These are phyloP conservation scores for Cocos nucifera DNA, from an alignment of 176 grass and related monocot genomes.

Conservation along the genomic window DNA sequence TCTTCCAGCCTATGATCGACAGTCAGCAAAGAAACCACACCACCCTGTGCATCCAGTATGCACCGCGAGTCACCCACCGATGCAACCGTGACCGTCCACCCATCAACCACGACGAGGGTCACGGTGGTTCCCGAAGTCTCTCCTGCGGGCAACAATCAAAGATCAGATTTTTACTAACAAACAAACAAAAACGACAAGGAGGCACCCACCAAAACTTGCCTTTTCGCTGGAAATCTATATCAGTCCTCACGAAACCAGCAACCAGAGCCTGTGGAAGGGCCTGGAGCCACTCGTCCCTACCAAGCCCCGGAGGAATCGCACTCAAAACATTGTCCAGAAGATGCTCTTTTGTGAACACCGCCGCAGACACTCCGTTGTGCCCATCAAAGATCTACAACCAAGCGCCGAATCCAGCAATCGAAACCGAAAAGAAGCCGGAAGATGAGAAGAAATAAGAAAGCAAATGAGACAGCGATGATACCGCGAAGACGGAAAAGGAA, in stretches of 20 bases:
- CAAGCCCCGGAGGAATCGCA: neutral
- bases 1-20: conserved; percentile 91
- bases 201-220: conserved; percentile 22
- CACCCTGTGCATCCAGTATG: conserved; percentile 68
- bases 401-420: too few relatives aligned
- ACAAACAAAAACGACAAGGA: neutral
- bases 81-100: conserved; percentile 77
- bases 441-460: neutral
- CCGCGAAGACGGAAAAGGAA: conserved; percentile 81
- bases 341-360: conserved; percentile 5
- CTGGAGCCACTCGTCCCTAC: conserved; percentile 26
- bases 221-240: conserved; percentile 93
- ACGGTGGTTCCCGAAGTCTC: conserved; percentile 88
- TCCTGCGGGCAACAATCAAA: conserved; percentile 30
- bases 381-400: conserved; percentile 72
- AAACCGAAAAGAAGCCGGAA: conserved; percentile 4
- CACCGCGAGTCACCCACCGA: conserved; percentile 93
- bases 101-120: conserved; percentile 79
- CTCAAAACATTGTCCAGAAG: conserved; percentile 3
- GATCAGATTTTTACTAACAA: conserved; percentile 1
- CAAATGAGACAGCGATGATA: conserved; percentile 19
- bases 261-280: conserved; percentile 80
- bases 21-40: conserved; percentile 66
- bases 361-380: conserved; percentile 37
- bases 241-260: conserved; percentile 90